A percentile compares a stretch with the other conserved stretches of the same genome.
These are phyloP conservation scores for Lentinus brumalis DNA, from an alignment of 768 basidiomycete genomes.

Conservation along the genomic window DNA sequence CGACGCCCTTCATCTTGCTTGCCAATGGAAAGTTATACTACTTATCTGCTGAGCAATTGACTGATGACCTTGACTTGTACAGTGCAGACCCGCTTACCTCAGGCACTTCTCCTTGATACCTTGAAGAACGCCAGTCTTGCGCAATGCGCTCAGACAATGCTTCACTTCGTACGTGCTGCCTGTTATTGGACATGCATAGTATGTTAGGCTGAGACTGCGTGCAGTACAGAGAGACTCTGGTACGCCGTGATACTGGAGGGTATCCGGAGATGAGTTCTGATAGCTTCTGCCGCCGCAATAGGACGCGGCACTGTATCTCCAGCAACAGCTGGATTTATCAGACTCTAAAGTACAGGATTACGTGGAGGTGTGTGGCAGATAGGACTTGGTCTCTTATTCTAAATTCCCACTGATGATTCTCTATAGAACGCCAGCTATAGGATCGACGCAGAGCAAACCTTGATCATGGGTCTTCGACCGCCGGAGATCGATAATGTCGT, in stretches of 20 bases:
- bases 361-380: conserved; percentile 38
- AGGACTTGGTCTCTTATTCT: not conserved
- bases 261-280: not conserved
- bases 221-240: conserved; percentile 46
- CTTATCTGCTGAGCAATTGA: not conserved
- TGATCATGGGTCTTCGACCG: conserved; percentile 48
- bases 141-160: conserved; percentile 36
- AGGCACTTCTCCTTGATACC: conserved; percentile 39
- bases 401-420: not conserved
- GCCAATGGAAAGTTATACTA: conserved; percentile 41
- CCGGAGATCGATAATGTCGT: conserved; percentile 37
- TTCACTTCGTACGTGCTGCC: conserved; percentile 33
- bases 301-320: conserved; percentile 48
- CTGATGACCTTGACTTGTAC: not conserved
- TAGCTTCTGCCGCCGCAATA: conserved; percentile 14
- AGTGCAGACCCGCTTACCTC: conserved; percentile 48
- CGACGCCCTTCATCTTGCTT: conserved; percentile 53
- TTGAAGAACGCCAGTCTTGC: conserved; percentile 41
- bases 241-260: conserved; percentile 15
- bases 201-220: not conserved
- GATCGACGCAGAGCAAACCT: conserved; percentile 41
- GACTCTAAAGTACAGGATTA: conserved; percentile 48
- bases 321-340: conserved; percentile 42
- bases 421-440: conserved; percentile 42
- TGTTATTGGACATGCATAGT: conserved; percentile 1